Percentiles rank a stretch among this genome's conserved stretches.
phyloP scores from a whole-genome alignment of 2,329 filamentous ascomycete genomes.

The Calonectria multiphialidica region DNA sequence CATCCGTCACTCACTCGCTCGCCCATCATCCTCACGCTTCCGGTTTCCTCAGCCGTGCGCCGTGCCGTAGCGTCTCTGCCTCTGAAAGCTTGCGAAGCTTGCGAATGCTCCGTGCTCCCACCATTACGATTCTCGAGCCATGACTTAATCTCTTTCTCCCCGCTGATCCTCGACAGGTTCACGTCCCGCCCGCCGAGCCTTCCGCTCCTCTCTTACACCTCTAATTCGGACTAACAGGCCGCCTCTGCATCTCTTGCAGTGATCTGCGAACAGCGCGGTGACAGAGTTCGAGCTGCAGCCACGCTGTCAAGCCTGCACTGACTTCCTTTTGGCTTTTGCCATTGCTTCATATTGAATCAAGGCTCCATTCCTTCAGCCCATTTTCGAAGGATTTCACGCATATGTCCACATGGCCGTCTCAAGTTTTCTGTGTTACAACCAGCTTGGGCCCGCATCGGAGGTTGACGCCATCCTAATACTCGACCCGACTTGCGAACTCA shows the following conservation, averaged over 20 bases:
- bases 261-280: constrained; percentile 30
- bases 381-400: not conserved
- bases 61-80: constrained; percentile 14
- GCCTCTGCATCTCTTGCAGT: constrained; percentile 21
- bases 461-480: constrained; percentile 25
- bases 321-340: constrained; percentile 9
- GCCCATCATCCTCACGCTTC: constrained; percentile 9
- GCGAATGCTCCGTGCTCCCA: constrained; percentile 16
- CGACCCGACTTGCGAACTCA: constrained; percentile 19
- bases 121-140: constrained; percentile 9
- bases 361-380: not conserved
- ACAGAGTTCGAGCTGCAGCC: constrained; percentile 23
- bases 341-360: constrained; percentile 4
- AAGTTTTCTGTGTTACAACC: constrained; percentile 3
- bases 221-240: constrained; percentile 5
- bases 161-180: constrained; percentile 25
- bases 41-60: constrained; percentile 24
- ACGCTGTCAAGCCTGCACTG: constrained; percentile 13
- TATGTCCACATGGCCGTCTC: constrained; percentile 2
- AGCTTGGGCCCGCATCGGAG: constrained; percentile 12
- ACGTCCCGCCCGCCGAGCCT: constrained; percentile 30
- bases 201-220: constrained; percentile 20
- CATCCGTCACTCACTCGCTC: not conserved
- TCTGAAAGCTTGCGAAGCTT: constrained; percentile 22
- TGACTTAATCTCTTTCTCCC: constrained; percentile 25